Conservation (phyloP, 352 stramenopile genomes). For the Plasmopara viticola region DNA sequence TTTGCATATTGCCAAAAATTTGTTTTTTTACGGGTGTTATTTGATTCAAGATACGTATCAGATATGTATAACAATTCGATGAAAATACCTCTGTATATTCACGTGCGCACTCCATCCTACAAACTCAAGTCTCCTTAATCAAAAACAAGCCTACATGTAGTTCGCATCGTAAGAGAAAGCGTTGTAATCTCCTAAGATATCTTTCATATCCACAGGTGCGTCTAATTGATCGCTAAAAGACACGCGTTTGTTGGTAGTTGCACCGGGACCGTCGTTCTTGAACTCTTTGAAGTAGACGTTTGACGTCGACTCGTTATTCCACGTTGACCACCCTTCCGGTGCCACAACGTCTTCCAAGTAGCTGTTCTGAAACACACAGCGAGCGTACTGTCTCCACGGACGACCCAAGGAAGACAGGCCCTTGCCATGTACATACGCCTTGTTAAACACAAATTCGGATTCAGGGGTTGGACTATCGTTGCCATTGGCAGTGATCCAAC, state of each 20-base stretch:
- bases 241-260: constrained; percentile 5
- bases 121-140: too few species aligned
- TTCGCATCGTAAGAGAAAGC: neutral
- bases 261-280: constrained; percentile 7
- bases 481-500: constrained; percentile 1
- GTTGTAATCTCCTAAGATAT: constrained; percentile 2
- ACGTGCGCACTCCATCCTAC: too few species aligned
- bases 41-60: too few species aligned
- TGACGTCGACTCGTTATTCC: constrained; percentile 1
- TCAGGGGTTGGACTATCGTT: neutral
- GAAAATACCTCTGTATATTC: too few species aligned
- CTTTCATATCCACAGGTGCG: neutral
- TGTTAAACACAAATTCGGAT: neutral
- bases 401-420: constrained; percentile 7
- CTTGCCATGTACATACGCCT: constrained; percentile 1
- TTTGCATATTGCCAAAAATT: too few species aligned
- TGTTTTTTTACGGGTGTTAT: too few species aligned
- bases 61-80: too few species aligned
- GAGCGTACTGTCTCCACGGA: constrained; percentile 8
- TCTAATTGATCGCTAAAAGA: constrained; percentile 7
- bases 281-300: constrained; percentile 14
- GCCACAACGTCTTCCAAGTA: constrained; percentile 6
- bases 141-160: neutral
- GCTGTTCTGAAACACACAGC: constrained; percentile 7
- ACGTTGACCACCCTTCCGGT: constrained; percentile 4